Base-by-base conservation (phyloP, 352 stramenopile genomes). In the Pythium apleroticum region DNA sequence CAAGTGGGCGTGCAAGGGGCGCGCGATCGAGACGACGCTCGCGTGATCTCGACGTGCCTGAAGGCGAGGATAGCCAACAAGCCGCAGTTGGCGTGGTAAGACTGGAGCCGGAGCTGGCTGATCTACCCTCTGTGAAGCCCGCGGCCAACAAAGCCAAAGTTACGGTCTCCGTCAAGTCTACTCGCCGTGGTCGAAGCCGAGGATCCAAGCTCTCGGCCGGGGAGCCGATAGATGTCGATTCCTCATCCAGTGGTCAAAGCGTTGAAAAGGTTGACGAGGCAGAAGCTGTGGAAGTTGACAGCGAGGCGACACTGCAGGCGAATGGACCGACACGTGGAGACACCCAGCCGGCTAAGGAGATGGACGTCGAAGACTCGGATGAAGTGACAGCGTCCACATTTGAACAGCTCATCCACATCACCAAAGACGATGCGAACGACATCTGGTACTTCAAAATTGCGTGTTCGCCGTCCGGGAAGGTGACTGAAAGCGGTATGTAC, bases 401-500 rank as follows among this genome's bases (percentile, higher is more conserved):
- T 8, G 55, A 62, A 9, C 20, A 53, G 22, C 37, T 53, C 27
- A 24, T 62, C 3, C 22, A 46, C 4, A 62, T 62, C 41, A 45
- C 41, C 15, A 62, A 62, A n/a, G 55, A 62, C 15, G 28, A 62
- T 27, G 27, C 25, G 22, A 20, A 30, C 20, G 17, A 39, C 4
- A 53, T 6, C 12, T 62, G 55, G 55, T 20, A 14, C 5, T 62
- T 62, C 41, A 24, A 27, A 28, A 15, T 62, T 30, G 55, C 55
- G 12, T 62, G 55, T n/a, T 62, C 55, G 37, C 19, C 41, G 41
- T 62, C 55, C 19, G 33, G 24, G 1, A 62, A 45, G 15, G 22
- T 39, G 6, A 62, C 24, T 11, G 55, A 62, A 41, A 62, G 55
- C 20, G 55, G 55, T 6, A 54, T 20, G 41, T 62, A 53, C 41